These are phyloP conservation scores for Chalciporus piperatus DNA, from an alignment of 768 basidiomycete species.

Conservation along the genomic window DNA sequence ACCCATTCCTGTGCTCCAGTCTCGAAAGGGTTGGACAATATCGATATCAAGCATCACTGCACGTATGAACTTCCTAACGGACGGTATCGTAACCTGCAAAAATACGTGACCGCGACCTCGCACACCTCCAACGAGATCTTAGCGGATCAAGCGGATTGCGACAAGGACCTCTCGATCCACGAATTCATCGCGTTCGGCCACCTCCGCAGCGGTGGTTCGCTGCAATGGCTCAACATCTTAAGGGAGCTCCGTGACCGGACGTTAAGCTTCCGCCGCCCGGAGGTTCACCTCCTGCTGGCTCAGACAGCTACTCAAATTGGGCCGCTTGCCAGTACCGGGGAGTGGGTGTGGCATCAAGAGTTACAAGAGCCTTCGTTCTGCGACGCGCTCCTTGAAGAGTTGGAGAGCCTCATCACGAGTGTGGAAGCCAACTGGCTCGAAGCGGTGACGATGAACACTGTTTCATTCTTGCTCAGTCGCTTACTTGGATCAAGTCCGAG, in stretches of 20 bases:
- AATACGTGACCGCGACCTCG: constrained; percentile 30
- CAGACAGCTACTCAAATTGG: neutral
- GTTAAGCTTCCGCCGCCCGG: neutral
- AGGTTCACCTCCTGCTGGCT: neutral
- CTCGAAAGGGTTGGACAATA: constrained; percentile 26
- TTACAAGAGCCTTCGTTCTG: constrained; percentile 10
- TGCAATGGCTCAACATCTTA: constrained; percentile 13
- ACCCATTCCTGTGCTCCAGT: neutral
- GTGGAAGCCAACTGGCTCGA: constrained; percentile 5
- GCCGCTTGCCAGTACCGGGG: neutral
- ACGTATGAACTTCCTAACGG: neutral
- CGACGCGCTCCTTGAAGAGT: neutral
- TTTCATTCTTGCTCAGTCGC: neutral
- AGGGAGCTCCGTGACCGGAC: neutral
- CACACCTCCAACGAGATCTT: constrained; percentile 41
- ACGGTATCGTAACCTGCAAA: constrained; percentile 32
- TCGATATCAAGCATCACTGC: constrained; percentile 12
- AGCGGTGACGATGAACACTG: neutral
- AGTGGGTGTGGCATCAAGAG: constrained; percentile 13
- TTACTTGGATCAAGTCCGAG: constrained; percentile 10
- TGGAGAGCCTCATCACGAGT: neutral
- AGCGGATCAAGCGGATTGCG: constrained; percentile 31
- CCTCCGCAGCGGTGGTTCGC: constrained; percentile 1
- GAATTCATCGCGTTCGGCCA: constrained; percentile 17
- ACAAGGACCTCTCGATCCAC: neutral